These are phyloP conservation scores for Coniochaeta ligniaria DNA, from an alignment of 2,329 filamentous ascomycete genomes.

Conservation along the genomic window DNA sequence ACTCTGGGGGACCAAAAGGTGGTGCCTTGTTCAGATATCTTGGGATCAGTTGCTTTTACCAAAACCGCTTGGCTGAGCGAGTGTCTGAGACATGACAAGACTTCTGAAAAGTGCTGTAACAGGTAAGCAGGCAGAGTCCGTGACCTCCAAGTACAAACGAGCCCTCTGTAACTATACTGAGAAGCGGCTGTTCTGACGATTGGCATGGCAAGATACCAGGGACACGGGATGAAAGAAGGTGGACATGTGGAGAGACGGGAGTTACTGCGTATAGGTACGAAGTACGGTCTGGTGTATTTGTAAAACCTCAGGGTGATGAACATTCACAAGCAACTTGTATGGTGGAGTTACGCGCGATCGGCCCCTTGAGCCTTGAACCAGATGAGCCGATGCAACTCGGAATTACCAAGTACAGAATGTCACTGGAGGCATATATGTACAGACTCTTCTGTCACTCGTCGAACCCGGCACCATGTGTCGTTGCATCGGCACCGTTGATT, in stretches of 20 bases:
- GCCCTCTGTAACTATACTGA: too few species aligned
- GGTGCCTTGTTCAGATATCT: background rate
- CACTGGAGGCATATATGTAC: background rate
- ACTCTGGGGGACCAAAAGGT: background rate
- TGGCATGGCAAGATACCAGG: too few species aligned
- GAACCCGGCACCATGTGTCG: background rate
- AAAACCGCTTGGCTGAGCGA: background rate
- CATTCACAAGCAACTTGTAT: background rate
- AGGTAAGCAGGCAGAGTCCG: background rate
- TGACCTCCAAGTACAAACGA: background rate
- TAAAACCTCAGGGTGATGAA: background rate
- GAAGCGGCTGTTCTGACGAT: too few species aligned
- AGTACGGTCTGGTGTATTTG: background rate
- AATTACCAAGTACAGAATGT: background rate
- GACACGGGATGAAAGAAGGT: too few species aligned
- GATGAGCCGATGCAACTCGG: background rate
- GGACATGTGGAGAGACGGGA: too few species aligned
- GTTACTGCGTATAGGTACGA: too few species aligned
- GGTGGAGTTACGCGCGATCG: slow-evolving; percentile 1
- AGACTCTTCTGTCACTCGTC: background rate
- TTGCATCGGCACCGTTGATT: background rate
- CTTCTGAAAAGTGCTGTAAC: background rate
- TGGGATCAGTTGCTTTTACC: background rate
- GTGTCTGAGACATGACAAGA: background rate
- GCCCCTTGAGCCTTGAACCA: background rate